Base-by-base conservation (phyloP, 306 rosid genomes). In the Heteromeles arbutifolia region DNA sequence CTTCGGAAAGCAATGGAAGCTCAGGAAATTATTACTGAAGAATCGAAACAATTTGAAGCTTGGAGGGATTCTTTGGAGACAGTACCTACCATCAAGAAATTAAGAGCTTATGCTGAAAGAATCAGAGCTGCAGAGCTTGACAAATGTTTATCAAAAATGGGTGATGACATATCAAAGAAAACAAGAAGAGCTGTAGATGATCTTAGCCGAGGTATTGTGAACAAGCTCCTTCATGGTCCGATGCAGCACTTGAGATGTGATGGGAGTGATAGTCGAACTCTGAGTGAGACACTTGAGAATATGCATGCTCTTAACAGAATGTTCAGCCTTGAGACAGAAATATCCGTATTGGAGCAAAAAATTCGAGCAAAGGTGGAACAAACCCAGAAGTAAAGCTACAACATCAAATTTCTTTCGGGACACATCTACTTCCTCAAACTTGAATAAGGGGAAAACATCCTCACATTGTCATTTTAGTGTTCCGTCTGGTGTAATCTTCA, bases 61-160 rank as follows among this genome's bases (percentile, higher is more conserved):
- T 96, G 99, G 99, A 92, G 97, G 84, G 99, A 96, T 77, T 92
- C 99, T 1, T 81, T 96, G 82, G 99, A 92, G 89, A 96, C 99
- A 18, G 99, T 96, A 56, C 99, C 99, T 32, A 92, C 99, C 54
- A 96, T 96, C 70, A 96, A 96, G 90, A 96, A 92, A 84, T 77
- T 92, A 82, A 90, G 98, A 84, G 97, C 98, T 70, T 90, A 96
- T 82, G 98, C 99, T 0, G 99, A 96, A 78, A 96, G 99, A 87
- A 82, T 96, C 82, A 86, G 99, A 86, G 82, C 56, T 26, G 96
- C 98, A 7, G 99, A 96, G 85, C 90, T 96, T 74, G 99, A 96
- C 53, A 96, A 89, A 79, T 96, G 99, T 82, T 84, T 96, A 68
- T 91, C 91, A 58, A 96, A 90, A 88, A 86, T 92, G 99, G 98